phyloP scores from a whole-genome alignment of 2,329 filamentous ascomycete genomes.

The Cadophora luteo-olivacea region DNA sequence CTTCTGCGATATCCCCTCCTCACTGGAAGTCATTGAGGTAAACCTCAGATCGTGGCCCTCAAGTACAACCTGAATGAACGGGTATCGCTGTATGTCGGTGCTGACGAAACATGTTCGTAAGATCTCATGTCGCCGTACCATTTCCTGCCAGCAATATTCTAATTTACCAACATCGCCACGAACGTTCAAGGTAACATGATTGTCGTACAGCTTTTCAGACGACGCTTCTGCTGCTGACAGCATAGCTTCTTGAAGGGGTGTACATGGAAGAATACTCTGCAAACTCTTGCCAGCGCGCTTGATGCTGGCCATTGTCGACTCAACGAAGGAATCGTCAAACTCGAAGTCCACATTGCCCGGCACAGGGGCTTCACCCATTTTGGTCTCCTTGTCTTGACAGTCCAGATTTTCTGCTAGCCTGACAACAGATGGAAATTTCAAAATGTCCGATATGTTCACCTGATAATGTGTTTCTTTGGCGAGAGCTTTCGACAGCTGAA shows the following conservation, averaged over 20 bases:
- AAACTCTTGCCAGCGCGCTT: constrained; percentile 46
- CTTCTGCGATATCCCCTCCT: constrained; percentile 7
- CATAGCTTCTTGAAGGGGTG: constrained; percentile 89
- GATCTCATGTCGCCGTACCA: constrained; percentile 74
- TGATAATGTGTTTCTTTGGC: constrained; percentile 52
- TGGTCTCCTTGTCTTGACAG: neutral
- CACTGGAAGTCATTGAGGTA: constrained; percentile 13
- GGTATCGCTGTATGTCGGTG: constrained; percentile 63
- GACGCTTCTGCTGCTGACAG: constrained; percentile 61
- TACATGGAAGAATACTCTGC: constrained; percentile 75
- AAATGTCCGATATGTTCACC: constrained; percentile 70
- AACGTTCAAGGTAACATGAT: constrained; percentile 71
- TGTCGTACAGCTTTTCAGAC: constrained; percentile 67
- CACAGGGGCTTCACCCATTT: neutral
- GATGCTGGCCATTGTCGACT: constrained; percentile 33
- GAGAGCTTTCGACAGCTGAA: constrained; percentile 68
- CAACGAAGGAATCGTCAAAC: constrained; percentile 35
- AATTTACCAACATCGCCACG: constrained; percentile 57
- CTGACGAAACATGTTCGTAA: constrained; percentile 77
- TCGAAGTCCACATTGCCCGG: constrained; percentile 31
- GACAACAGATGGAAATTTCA: constrained; percentile 72
- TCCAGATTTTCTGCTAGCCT: constrained; percentile 56
- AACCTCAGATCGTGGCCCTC: constrained; percentile 47
- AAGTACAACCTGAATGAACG: constrained; percentile 77
- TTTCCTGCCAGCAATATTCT: constrained; percentile 63